phyloP scores from a whole-genome alignment of 1,139 yeast genomes.

The Taphrina populina region DNA sequence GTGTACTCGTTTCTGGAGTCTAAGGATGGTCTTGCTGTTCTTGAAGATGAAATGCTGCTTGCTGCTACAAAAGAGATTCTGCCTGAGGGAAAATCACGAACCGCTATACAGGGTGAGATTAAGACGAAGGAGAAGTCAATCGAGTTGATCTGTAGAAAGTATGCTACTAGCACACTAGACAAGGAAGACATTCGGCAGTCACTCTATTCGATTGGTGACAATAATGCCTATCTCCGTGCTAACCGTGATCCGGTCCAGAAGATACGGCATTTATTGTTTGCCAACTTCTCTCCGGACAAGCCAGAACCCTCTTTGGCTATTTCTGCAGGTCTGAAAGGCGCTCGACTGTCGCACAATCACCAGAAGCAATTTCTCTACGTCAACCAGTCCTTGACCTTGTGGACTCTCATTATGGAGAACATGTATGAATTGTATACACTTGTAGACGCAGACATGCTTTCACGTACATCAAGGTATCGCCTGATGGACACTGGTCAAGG shows the following conservation, averaged over 20 bases:
- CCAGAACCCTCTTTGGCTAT: constrained; percentile 58
- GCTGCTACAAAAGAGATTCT: constrained; percentile 65
- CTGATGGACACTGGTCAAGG: constrained; percentile 77
- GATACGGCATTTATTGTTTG: constrained; percentile 57
- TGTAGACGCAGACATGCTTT: constrained; percentile 66
- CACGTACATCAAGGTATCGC: constrained; percentile 52
- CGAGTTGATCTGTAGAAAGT: constrained; percentile 54
- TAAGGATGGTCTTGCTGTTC: constrained; percentile 49
- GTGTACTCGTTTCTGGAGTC: constrained; percentile 54
- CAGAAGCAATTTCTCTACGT: constrained; percentile 65
- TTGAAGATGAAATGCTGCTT: constrained; percentile 57
- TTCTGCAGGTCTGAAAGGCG: constrained; percentile 61
- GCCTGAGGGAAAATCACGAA: constrained; percentile 56
- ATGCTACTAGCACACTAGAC: constrained; percentile 45
- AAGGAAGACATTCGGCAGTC: constrained; percentile 65
- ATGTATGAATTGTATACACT: constrained; percentile 70
- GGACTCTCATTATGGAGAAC: constrained; percentile 72
- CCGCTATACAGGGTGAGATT: constrained; percentile 57
- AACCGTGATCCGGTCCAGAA: constrained; percentile 63
- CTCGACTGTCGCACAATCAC: constrained; percentile 68
- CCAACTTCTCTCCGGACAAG: constrained; percentile 51
- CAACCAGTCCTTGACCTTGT: constrained; percentile 62
- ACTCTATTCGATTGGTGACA: constrained; percentile 70
- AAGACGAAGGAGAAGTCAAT: constrained; percentile 63
- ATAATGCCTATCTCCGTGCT: constrained; percentile 65